Conservation (phyloP, 169 alveolate species). For the Babesia bigemina region DNA sequence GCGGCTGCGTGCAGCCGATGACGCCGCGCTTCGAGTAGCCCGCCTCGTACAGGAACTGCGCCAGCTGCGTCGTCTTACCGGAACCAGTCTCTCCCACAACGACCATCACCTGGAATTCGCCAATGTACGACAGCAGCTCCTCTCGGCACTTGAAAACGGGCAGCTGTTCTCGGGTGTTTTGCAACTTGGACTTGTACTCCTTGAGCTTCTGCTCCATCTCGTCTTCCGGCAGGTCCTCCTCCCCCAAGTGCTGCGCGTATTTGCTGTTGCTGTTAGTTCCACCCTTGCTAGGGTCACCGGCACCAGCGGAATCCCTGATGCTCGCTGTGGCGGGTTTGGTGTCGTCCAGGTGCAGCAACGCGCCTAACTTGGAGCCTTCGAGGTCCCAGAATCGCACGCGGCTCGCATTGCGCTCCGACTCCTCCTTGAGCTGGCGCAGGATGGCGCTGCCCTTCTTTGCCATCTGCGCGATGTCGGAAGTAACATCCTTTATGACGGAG, state of each 20-base stretch:
- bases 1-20: slow-evolving; percentile 99
- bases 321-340: slow-evolving; percentile 41
- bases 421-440: slow-evolving; percentile 89
- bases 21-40: slow-evolving; percentile 91
- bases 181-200: slow-evolving; percentile 45
- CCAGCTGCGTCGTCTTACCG: slow-evolving; percentile 98
- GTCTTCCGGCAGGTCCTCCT: slow-evolving; percentile 65
- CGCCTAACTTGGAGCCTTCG: slow-evolving; percentile 89
- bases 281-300: background rate
- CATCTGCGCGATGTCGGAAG: slow-evolving; percentile 95
- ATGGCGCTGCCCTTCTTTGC: slow-evolving; percentile 95
- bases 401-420: slow-evolving; percentile 88
- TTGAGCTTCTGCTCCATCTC: slow-evolving; percentile 62
- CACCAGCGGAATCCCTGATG: background rate
- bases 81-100: slow-evolving; percentile 99
- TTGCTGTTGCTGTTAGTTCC: slow-evolving; percentile 10
- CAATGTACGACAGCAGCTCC: slow-evolving; percentile 74
- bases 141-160: slow-evolving; percentile 76
- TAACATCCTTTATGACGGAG: slow-evolving; percentile 93
- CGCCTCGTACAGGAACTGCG: slow-evolving; percentile 94
- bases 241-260: slow-evolving; percentile 30
- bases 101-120: slow-evolving; percentile 84
- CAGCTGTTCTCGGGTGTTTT: slow-evolving; percentile 58
- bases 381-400: slow-evolving; percentile 94
- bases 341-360: slow-evolving; percentile 68